Evolutionary conservation across 2,329 filamentous ascomycete genomes (phyloP), one percentile per base, ranked within the genome.

Genomic region (Pseudonectria foliicola): DNA sequence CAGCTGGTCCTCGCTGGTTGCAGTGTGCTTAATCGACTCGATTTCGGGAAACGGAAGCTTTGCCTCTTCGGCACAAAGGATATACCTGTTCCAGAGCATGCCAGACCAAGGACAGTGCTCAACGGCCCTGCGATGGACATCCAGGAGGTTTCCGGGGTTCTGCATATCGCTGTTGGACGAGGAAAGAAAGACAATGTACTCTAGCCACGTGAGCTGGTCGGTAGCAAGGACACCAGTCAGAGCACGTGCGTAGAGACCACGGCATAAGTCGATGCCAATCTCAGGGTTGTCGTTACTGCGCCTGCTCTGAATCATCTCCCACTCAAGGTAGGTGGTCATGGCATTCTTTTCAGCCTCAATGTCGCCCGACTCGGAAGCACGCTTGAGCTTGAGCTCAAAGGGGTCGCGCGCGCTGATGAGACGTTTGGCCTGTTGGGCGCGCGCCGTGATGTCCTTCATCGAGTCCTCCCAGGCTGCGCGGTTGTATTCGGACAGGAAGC

Each of bases 91-190:
- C 92, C 92, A 98, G 6, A 98, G 71, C 18, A 77, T 73, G 12
- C 92, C 92, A 6, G 88, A 93, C 83, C 88, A 94, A 2, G 92
- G 89, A 49, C 90, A 95, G 60, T 96, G 92, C 28, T 81, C 76
- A 8, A 89, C 92, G 10, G 87, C 88, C 45, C 88, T 77, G 49
- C 87, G 80, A 3, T 93, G 69, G 6, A 90, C 73, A 30, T 85
- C 75, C 8, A 94, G 71, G 25, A 84, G 60, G 21, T 50, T 53
- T 24, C 46, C 50, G 60, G 71, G 36, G 56, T 60, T 36, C 53
- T 60, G 46, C 36, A 58, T 28, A 44, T 62, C 44, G 47, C 55
- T 47, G 59, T 63, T 35, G 45, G 61, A 59, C 38, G 66, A 72
- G n/a, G 67, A 71, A 31, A 92, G 63, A 45, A 87, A 88, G 41